Evolutionary conservation across 345 rosid species (phyloP), one percentile per base, ranked within the genome.

Genomic region (Mallotus nudiflorus): DNA sequence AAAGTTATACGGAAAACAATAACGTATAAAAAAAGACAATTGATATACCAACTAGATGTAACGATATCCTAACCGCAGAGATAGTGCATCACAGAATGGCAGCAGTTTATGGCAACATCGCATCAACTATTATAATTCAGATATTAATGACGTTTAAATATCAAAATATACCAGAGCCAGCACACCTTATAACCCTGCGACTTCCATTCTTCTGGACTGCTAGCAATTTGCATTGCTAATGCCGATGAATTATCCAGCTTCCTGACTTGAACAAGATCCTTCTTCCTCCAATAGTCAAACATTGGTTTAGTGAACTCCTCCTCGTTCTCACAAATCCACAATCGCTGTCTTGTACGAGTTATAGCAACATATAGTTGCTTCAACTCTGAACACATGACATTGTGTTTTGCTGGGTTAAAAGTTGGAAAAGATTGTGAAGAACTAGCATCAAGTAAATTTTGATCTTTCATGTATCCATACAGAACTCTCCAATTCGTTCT

Each of bases 321-420:
- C 0, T 29, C 6, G 49, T 75, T 78, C 67, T 87, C 92, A 69
- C 84, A 79, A 28, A 88, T 79, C 88, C 85, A 85, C 54, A 85
- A 70, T 39, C 92, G 77, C 61, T 84, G 88, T 68, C 81, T 70
- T 10, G 89, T 85, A 3, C 84, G 83, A 29, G 92, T 84, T 46
- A 85, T 81, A 5, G 88, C 87, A 22, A 79, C 87, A 69, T 84
- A 82, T n/a, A 84, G 62, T 35, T 79, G 85, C 78, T 84, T 84
- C 63, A 84, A 58, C 73, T 88, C 89, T 27, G 86, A 79, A 66
- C 84, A 85, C 53, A 85, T 42, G 56, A 80, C 37, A 54, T 76
- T 73, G 69, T 83, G 89, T 67, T 72, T 83, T 22, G 72, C 73
- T 18, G 49, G 69, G 33, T 69, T 50, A 62, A 85, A 88, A 39